Evolutionary conservation across 2,329 filamentous ascomycete species (phyloP).

Genomic region (Aaosphaeria pasadenensis): DNA sequence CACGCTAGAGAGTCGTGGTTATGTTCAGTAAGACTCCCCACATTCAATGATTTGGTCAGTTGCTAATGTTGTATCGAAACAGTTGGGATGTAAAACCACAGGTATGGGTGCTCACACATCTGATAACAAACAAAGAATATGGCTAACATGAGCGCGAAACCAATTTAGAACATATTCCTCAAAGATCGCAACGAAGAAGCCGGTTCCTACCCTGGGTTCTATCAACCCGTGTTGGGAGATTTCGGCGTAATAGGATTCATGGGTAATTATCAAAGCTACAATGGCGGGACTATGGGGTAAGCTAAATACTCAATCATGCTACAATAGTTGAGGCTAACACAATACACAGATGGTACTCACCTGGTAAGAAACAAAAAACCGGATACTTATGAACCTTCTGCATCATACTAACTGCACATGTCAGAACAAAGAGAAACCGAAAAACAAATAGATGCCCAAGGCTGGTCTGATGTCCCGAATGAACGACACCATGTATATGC

Average conservation of each 20-base stretch:
- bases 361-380: neutral
- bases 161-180: neutral
- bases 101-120: too few relatives aligned
- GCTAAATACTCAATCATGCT: neutral
- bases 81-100: neutral
- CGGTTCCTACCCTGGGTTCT: neutral
- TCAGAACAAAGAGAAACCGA: too few relatives aligned
- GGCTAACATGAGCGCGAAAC: too few relatives aligned
- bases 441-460: neutral
- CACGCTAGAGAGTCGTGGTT: neutral
- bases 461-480: neutral
- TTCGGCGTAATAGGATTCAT: neutral
- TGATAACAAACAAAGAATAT: too few relatives aligned
- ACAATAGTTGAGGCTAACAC: neutral
- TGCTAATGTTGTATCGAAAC: neutral
- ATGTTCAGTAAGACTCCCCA: neutral
- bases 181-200: neutral
- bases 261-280: neutral
- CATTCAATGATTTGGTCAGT: neutral
- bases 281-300: neutral
- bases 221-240: neutral
- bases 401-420: too few relatives aligned
- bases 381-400: too few relatives aligned
- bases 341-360: neutral
- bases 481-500: neutral